These are phyloP conservation scores for Stemphylium vesicarium DNA, from an alignment of 2,329 filamentous ascomycete genomes.

Conservation along the genomic window DNA sequence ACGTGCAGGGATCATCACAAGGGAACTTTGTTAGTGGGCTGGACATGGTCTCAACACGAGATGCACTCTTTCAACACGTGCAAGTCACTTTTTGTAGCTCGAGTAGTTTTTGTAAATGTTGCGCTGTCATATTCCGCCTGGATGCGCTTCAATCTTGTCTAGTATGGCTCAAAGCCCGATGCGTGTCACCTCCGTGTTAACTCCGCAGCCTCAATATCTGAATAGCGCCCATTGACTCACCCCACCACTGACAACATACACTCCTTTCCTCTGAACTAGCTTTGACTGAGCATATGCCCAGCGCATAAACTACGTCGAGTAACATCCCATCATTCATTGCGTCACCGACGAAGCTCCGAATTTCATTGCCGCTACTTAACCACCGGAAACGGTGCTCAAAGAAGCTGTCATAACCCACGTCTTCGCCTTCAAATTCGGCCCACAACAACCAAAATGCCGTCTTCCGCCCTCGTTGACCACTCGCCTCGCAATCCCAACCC, in stretches of 20 bases:
- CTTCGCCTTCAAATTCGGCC: not conserved
- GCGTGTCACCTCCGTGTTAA: constrained; percentile 20
- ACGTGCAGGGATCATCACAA: constrained; percentile 18
- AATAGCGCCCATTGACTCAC: constrained; percentile 23
- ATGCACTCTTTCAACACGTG: not conserved
- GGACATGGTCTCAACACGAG: not conserved
- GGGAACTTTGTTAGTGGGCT: constrained; percentile 4
- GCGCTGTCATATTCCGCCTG: not conserved
- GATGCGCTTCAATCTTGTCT: not conserved
- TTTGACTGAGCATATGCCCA: not conserved
- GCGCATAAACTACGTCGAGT: not conserved
- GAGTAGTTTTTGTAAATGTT: too few relatives aligned
- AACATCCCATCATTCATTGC: not conserved
- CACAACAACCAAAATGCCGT: constrained; percentile 46
- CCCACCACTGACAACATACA: constrained; percentile 9
- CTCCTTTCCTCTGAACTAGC: not conserved
- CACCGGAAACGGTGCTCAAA: not conserved
- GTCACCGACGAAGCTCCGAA: constrained; percentile 5
- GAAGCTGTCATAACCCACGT: not conserved
- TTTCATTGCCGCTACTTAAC: not conserved
- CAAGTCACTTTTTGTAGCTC: too few relatives aligned
- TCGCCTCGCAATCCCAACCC: constrained; percentile 85
- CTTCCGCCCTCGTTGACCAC: constrained; percentile 71
- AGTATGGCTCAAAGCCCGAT: not conserved
- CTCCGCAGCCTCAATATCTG: constrained; percentile 18